These are phyloP conservation scores for Sechiopsis laciniata DNA, from an alignment of 306 rosid species.

Conservation along the genomic window DNA sequence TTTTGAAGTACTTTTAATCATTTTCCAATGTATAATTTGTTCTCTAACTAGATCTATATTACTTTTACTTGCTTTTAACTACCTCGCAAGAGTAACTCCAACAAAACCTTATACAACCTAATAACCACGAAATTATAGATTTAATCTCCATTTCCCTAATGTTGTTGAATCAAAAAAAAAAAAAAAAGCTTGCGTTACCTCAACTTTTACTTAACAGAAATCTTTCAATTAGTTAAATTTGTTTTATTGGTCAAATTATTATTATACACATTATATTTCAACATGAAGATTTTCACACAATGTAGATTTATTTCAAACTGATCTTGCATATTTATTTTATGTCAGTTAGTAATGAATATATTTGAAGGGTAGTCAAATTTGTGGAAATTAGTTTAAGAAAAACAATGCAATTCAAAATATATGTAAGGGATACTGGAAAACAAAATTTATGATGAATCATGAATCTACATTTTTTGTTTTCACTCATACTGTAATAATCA, in stretches of 20 bases:
- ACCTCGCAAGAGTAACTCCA: too few species aligned
- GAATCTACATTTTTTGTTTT: too few species aligned
- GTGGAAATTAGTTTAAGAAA: neutral
- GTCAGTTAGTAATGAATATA: neutral
- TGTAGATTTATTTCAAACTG: neutral
- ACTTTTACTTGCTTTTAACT: neutral
- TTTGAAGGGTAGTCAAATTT: neutral
- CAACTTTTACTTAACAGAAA: neutral
- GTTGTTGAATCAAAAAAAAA: too few species aligned
- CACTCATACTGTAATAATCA: too few species aligned
- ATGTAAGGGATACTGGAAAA: too few species aligned
- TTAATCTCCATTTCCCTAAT: too few species aligned
- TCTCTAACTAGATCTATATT: neutral
- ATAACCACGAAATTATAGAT: too few species aligned
- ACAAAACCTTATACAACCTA: too few species aligned
- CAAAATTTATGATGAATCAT: too few species aligned
- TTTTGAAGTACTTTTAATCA: too few species aligned
- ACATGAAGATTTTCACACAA: neutral
- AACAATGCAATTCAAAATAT: too few species aligned
- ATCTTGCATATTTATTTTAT: neutral
- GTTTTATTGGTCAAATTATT: neutral
- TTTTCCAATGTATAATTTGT: neutral
- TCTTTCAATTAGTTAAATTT: neutral
- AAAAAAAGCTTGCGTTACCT: neutral
- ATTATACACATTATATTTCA: neutral